A percentile compares a stretch with the other conserved stretches of the same genome.
These are phyloP conservation scores for Solanum appendiculatum DNA, from an alignment of 257 asterid species.

Conservation along the genomic window DNA sequence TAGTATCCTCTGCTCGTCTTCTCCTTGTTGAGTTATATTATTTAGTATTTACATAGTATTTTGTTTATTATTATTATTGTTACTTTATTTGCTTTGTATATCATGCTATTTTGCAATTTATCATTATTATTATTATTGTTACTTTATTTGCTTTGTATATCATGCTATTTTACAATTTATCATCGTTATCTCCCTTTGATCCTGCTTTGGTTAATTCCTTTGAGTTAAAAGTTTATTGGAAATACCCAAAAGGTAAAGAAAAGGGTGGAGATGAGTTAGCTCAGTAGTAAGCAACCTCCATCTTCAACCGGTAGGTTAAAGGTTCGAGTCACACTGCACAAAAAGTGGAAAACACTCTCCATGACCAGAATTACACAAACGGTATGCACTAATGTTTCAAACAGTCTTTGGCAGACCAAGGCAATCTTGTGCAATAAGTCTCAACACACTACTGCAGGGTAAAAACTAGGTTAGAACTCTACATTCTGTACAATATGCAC, in stretches of 20 bases:
- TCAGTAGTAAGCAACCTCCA: background rate
- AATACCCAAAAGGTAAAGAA: background rate
- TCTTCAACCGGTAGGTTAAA: background rate
- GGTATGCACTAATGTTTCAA: background rate
- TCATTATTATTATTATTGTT: no score
- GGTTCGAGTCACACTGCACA: background rate
- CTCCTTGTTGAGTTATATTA: background rate
- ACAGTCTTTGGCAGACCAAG: background rate
- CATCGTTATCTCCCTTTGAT: background rate
- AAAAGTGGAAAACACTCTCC: background rate
- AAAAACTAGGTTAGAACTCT: constrained; percentile 16
- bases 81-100: no score
- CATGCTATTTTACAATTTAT: background rate
- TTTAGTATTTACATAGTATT: background rate
- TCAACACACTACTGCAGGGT: background rate
- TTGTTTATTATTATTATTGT: background rate
- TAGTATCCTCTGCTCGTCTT: background rate
- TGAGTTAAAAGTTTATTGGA: background rate
- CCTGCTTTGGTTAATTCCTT: background rate
- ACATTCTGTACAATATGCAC: constrained; percentile 37
- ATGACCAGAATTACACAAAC: background rate
- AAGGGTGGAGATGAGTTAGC: background rate
- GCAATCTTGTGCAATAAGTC: background rate
- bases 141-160: no score
- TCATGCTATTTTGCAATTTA: no score